phyloP scores from a whole-genome alignment of 306 rosid species.

The Vigna reflexopilosa region DNA sequence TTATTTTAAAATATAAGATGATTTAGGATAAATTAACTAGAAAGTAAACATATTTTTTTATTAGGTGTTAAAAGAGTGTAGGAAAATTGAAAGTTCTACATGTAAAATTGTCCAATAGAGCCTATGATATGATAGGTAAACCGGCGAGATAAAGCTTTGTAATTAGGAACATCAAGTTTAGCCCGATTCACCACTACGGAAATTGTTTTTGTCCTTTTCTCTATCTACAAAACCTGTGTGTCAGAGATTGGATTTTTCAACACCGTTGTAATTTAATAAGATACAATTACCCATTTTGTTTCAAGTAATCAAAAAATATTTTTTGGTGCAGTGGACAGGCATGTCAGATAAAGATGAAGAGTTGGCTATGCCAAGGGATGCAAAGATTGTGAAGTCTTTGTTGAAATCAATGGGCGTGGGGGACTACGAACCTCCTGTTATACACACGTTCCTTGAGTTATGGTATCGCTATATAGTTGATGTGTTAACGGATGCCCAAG shows the following conservation, averaged over 20 bases:
- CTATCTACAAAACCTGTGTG: not conserved
- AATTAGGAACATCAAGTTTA: not conserved
- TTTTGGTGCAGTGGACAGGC: slow-evolving; percentile 17
- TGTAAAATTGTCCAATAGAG: no score
- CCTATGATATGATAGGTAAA: no score
- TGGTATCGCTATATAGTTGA: slow-evolving; percentile 93
- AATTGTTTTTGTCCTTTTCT: not conserved
- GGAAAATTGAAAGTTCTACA: no score
- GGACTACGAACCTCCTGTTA: slow-evolving; percentile 81
- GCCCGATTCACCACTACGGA: not conserved
- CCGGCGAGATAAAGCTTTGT: no score
- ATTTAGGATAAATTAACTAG: no score
- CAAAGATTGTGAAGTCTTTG: slow-evolving; percentile 73
- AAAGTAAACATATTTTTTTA: no score
- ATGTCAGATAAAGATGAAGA: slow-evolving; percentile 87
- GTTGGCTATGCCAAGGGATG: slow-evolving; percentile 78
- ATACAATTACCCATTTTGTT: not conserved
- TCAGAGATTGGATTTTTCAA: not conserved
- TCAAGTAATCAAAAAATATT: not conserved
- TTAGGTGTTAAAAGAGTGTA: no score
- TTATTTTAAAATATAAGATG: no score
- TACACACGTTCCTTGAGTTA: slow-evolving; percentile 83
- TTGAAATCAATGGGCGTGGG: slow-evolving; percentile 93
- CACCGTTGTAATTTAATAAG: not conserved
- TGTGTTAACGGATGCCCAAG: slow-evolving; percentile 83